phyloP scores from a whole-genome alignment of 208 protist species.

The Lotmaria passim region DNA sequence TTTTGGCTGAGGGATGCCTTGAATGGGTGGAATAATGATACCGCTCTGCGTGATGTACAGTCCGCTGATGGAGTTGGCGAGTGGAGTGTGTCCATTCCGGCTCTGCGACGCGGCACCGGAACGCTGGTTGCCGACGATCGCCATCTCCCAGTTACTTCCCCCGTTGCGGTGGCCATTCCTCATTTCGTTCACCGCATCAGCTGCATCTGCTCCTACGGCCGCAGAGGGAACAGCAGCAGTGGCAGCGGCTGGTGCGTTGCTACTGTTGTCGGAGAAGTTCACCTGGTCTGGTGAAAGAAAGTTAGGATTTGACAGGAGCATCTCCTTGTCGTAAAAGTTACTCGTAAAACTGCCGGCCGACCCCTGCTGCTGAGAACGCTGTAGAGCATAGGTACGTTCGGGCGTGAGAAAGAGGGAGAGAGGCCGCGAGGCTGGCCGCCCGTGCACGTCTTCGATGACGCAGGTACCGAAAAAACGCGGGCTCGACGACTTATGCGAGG shows the following conservation, averaged over 20 bases:
- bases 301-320: background rate
- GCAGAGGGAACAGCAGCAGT: no score
- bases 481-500: background rate
- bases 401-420: conserved; percentile 3
- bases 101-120: conserved; percentile 14
- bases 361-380: background rate
- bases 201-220: no score
- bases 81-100: background rate
- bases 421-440: conserved; percentile 4
- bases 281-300: conserved; percentile 1
- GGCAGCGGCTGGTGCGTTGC: no score
- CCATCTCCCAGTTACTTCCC: background rate
- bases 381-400: background rate
- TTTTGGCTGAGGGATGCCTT: conserved; percentile 17
- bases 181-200: no score
- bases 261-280: background rate
- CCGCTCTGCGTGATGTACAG: conserved; percentile 18
- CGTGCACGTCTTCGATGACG: conserved; percentile 20
- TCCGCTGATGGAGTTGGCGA: background rate
- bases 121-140: background rate
- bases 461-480: background rate
- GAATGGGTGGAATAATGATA: conserved; percentile 10
- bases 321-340: background rate
- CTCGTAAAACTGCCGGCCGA: background rate
- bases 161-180: no score